Percentiles rank a stretch among this genome's conserved stretches.
Evolutionary conservation across 1,284 basidiomycete species (phyloP).

Genomic region (Quambalaria eucalypti): DNA sequence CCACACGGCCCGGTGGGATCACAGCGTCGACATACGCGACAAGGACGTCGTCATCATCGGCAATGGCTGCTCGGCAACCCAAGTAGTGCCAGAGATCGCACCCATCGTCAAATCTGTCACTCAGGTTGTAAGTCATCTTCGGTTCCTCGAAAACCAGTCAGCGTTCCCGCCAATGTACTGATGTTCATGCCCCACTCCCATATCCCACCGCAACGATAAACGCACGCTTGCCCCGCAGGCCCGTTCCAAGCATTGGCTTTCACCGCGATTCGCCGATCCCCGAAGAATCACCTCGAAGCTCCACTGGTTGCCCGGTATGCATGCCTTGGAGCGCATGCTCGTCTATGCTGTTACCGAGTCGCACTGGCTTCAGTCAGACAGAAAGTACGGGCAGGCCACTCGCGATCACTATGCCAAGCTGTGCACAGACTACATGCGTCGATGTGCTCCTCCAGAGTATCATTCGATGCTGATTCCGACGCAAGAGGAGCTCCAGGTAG

Average conservation of each 20-base stretch:
- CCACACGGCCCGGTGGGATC: constrained; percentile 47
- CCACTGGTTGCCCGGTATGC: too few species aligned
- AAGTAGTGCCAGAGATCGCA: constrained; percentile 20
- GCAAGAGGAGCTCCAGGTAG: too few species aligned
- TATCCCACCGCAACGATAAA: too few species aligned
- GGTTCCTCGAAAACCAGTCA: neutral
- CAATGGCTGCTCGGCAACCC: constrained; percentile 40
- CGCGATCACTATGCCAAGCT: too few species aligned
- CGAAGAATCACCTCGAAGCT: constrained; percentile 18
- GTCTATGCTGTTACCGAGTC: constrained; percentile 36
- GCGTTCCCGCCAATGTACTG: too few species aligned
- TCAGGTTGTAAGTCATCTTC: too few species aligned
- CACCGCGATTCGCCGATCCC: constrained; percentile 24
- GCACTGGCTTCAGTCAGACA: too few species aligned
- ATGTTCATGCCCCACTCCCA: too few species aligned
- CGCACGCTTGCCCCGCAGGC: neutral
- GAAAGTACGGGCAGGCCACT: too few species aligned
- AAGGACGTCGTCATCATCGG: constrained; percentile 46
- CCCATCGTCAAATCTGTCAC: constrained; percentile 14
- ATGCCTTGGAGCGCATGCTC: constrained; percentile 24
- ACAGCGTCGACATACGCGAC: constrained; percentile 33
- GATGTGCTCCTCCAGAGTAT: too few species aligned
- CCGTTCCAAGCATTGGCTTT: constrained; percentile 27
- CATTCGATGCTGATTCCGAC: too few species aligned
- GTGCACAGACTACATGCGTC: too few species aligned